Base-by-base conservation (phyloP, 2,329 filamentous ascomycete genomes). In the Diaporthe vexans region DNA sequence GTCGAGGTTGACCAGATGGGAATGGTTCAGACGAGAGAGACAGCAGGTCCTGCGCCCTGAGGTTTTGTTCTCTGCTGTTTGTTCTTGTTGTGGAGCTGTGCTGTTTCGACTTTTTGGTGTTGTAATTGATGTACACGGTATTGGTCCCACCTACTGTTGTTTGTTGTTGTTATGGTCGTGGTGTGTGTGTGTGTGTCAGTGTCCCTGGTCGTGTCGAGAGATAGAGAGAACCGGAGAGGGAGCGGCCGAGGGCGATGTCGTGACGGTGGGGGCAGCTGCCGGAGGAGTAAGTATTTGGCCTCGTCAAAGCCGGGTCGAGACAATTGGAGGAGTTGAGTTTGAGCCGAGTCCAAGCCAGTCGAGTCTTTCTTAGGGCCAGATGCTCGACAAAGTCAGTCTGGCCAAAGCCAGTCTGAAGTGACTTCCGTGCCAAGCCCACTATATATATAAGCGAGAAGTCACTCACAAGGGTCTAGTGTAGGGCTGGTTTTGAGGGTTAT, bases 61-160 rank as follows among this genome's bases (percentile, higher is more conserved):
- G 26, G 15, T 52, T 26, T 35, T n/a, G 8, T 19, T 40, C 46
- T 26, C 8, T 24, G 29, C 43, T 24, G 63, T 26, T 29, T 65
- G 11, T 19, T 52, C 10, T 58, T 46, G 59, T 48, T 33, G 24
- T 48, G 40, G 21, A 37, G 56, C 26, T 65, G 24, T 37, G 26
- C 9, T n/a, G 19, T 67, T 51, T 52, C 19, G 33, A n/a, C 10
- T 35, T 58, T 8, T 37, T 37, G 46, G 46, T 37, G 29, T 51
- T 67, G 63, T 52, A 52, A 26, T 52, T 40, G 63, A 51, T 21
- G 46, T 52, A 67, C 63, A 67, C 29, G 63, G 61, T 33, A 67
- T 51, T 52, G 63, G 63, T 67, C 29, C 63, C 63, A 68, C 63
- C 63, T 26, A n/a, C 15, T 51, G 46, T 52, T 52, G 48, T 54